Evolutionary conservation across 371 early-diverging fungal genomes (phyloP).

Genomic region (Capillidium rhysosporum): DNA sequence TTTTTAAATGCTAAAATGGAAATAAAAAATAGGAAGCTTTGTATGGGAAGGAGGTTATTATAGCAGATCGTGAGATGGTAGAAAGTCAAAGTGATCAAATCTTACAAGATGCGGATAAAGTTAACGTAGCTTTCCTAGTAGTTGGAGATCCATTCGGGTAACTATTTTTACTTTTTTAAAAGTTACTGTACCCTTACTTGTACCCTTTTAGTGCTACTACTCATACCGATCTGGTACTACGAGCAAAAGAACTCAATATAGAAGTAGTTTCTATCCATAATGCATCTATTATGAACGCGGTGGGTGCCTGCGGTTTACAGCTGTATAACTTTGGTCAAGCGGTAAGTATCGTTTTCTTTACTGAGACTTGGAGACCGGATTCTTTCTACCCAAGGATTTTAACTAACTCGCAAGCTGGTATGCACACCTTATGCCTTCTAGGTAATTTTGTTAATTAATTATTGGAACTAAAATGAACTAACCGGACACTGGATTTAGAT

Average conservation of each 20-base stretch:
- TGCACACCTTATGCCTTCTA: conserved; percentile 95
- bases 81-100: conserved; percentile 86
- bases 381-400: conserved; percentile 90
- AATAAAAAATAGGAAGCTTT: conserved; percentile 55
- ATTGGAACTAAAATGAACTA: too few relatives aligned
- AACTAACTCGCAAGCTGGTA: conserved; percentile 57
- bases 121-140: conserved; percentile 92
- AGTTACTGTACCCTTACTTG: too few relatives aligned
- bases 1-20: not conserved
- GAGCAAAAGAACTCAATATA: conserved; percentile 77
- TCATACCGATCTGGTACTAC: conserved; percentile 92
- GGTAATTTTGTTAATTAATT: conserved; percentile 18
- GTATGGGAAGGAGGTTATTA: conserved; percentile 60
- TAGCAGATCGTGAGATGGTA: conserved; percentile 94
- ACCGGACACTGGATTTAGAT: too few relatives aligned
- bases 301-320: conserved; percentile 95
- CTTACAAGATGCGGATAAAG: conserved; percentile 63
- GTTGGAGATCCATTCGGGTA: conserved; percentile 97
- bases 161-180: not conserved
- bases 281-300: conserved; percentile 97
- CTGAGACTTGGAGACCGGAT: conserved; percentile 90
- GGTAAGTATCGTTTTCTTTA: conserved; percentile 97
- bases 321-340: conserved; percentile 98
- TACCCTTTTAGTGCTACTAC: conserved; percentile 77
- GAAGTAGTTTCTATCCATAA: conserved; percentile 88